Percentiles rank a stretch among this genome's conserved stretches.
Evolutionary conservation across 805 yeast genomes (phyloP).

Genomic region (Candida germanica): DNA sequence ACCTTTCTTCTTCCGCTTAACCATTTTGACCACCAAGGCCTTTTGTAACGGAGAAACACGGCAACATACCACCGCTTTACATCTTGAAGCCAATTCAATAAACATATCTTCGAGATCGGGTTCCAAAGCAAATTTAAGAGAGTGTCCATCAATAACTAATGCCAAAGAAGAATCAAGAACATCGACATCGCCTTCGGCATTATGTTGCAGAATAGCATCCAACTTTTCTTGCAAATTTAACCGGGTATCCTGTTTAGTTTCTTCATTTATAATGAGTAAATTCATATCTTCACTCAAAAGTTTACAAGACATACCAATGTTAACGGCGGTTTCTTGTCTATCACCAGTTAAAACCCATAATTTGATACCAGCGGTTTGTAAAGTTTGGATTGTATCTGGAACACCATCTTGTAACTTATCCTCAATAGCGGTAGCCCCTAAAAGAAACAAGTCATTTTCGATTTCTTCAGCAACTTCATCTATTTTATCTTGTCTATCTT

Average conservation of each 20-base stretch:
- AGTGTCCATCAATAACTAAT: conserved; percentile 89
- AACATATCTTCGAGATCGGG: conserved; percentile 73
- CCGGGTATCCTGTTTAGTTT: conserved; percentile 69
- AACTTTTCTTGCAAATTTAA: conserved; percentile 72
- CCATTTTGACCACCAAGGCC: conserved; percentile 93
- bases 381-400: conserved; percentile 92
- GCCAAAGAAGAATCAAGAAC: conserved; percentile 67
- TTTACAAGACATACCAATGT: conserved; percentile 97
- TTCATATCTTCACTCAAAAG: conserved; percentile 95
- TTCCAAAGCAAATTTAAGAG: conserved; percentile 82
- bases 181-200: conserved; percentile 62
- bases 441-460: conserved; percentile 70
- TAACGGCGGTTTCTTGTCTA: conserved; percentile 97
- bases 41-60: conserved; percentile 97
- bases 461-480: conserved; percentile 89
- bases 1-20: conserved; percentile 70
- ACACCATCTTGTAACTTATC: conserved; percentile 98
- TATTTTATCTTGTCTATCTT: conserved; percentile 67
- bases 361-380: conserved; percentile 95
- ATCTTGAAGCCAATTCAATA: conserved; percentile 74
- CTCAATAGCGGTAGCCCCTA: conserved; percentile 98
- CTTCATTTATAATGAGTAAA: conserved; percentile 83
- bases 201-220: conserved; percentile 66
- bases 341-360: conserved; percentile 99
- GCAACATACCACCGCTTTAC: conserved; percentile 97